Conservation (phyloP, 208 protist genomes). For the Wallacemonas sp. region DNA sequence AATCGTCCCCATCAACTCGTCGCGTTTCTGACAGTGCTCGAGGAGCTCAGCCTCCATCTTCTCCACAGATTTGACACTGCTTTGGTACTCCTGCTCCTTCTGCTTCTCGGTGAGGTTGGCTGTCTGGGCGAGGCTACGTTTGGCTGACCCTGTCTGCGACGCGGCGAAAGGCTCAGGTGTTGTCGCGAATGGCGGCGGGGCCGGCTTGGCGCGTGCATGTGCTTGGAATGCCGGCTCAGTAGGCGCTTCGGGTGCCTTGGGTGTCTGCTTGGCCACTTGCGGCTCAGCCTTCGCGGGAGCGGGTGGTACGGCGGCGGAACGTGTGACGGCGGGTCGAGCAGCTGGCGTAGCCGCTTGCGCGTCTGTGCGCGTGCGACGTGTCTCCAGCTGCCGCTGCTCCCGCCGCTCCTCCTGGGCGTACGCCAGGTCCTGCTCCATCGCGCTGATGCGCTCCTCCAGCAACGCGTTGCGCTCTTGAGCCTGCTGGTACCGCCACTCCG, state of each 20-base stretch:
- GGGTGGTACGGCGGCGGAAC: neutral
- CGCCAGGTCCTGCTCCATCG: slow-evolving; percentile 47
- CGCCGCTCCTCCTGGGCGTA: slow-evolving; percentile 16
- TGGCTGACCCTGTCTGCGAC: neutral
- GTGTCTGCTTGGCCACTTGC: neutral
- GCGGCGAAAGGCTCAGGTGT: too few species aligned
- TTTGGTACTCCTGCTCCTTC: slow-evolving; percentile 10
- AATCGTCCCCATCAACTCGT: slow-evolving; percentile 54
- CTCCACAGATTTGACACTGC: slow-evolving; percentile 26
- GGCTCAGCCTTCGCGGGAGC: neutral
- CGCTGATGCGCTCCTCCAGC: slow-evolving; percentile 39
- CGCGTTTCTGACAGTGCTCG: slow-evolving; percentile 46
- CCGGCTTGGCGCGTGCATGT: neutral
- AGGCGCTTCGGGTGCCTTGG: neutral
- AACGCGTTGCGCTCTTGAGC: slow-evolving; percentile 48
- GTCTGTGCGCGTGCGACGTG: slow-evolving; percentile 19
- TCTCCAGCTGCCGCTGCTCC: slow-evolving; percentile 25
- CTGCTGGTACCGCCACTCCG: slow-evolving; percentile 48
- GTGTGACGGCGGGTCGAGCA: neutral
- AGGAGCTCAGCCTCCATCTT: slow-evolving; percentile 57
- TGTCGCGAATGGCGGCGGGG: neutral
- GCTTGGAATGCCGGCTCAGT: neutral
- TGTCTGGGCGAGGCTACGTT: slow-evolving; percentile 20
- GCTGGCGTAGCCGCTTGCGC: neutral
- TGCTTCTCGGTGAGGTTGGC: slow-evolving; percentile 29